Evolutionary conservation across 352 stramenopile species (phyloP).

Genomic region (Thalassiosira livingstoniorum): DNA sequence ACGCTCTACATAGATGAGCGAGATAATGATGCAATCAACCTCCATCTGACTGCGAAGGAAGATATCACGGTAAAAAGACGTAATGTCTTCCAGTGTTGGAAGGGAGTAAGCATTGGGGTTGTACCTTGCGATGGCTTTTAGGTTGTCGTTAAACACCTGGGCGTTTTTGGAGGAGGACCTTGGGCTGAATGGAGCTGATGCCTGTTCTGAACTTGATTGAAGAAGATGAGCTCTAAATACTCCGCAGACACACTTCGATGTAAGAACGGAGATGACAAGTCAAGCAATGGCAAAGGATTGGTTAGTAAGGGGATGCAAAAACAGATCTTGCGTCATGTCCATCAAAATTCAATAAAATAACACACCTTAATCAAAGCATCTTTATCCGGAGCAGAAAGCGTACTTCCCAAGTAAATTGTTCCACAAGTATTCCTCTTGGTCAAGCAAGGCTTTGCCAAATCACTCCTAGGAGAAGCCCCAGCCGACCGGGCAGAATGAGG

Average conservation of each 20-base stretch:
- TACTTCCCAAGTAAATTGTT: conserved; percentile 94
- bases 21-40: conserved; percentile 97
- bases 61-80: conserved; percentile 92
- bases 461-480: not conserved
- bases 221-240: conserved; percentile 96
- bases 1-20: conserved; percentile 96
- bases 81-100: conserved; percentile 91
- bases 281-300: not conserved
- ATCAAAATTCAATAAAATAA: not conserved
- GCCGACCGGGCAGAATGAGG: conserved; percentile 3
- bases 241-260: conserved; percentile 91
- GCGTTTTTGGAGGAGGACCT: conserved; percentile 44
- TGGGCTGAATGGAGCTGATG: conserved; percentile 62
- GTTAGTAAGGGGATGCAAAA: not conserved
- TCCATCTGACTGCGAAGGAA: conserved; percentile 90
- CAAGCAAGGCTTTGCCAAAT: conserved; percentile 30
- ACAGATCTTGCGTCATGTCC: too few species aligned
- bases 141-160: conserved; percentile 15
- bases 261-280: conserved; percentile 9
- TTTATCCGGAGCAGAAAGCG: conserved; percentile 95
- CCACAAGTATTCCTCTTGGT: conserved; percentile 92
- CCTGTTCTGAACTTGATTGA: conserved; percentile 83
- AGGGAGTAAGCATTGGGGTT: conserved; percentile 66
- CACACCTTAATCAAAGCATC: conserved; percentile 91
- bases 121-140: conserved; percentile 5